A percentile compares a stretch with the other conserved stretches of the same genome.
phyloP scores from a whole-genome alignment of 148 eudicot species.

The Fagopyrum esculentum region DNA sequence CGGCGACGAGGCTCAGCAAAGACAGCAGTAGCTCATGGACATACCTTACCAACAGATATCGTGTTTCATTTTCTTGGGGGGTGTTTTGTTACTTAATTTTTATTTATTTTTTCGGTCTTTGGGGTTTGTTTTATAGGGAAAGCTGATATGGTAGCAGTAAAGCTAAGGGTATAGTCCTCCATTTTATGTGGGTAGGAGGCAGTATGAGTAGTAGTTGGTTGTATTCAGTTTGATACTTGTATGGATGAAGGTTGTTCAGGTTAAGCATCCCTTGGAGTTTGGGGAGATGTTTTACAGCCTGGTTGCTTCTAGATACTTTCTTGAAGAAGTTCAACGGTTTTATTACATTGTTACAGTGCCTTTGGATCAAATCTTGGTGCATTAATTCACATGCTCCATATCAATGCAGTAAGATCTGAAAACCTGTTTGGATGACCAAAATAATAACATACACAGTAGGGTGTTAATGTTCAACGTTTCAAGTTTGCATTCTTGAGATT shows the following conservation, averaged over 20 bases:
- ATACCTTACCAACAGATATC: conserved; percentile 16
- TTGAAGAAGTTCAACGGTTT: neutral
- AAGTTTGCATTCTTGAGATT: too few species aligned
- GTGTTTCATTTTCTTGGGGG: conserved; percentile 12
- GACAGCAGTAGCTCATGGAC: conserved; percentile 13
- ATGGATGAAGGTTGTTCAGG: too few species aligned
- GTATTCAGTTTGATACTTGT: too few species aligned
- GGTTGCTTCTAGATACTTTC: neutral
- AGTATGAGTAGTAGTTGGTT: neutral
- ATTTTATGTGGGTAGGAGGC: conserved; percentile 1
- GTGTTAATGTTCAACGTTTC: too few species aligned
- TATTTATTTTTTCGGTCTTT: neutral
- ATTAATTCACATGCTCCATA: too few species aligned
- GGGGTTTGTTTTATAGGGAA: conserved; percentile 8
- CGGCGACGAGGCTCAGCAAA: conserved; percentile 30
- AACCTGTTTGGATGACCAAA: too few species aligned
- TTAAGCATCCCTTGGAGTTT: too few species aligned
- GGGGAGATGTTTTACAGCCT: neutral
- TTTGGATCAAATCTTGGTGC: too few species aligned
- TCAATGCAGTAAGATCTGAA: too few species aligned
- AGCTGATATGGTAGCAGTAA: conserved; percentile 3
- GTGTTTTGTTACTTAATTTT: conserved; percentile 15
- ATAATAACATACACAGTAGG: too few species aligned
- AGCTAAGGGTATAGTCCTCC: conserved; percentile 6
- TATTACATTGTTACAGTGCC: neutral